Conservation (phyloP, 2,329 filamentous ascomycete species). For the Colletotrichum navitas region DNA sequence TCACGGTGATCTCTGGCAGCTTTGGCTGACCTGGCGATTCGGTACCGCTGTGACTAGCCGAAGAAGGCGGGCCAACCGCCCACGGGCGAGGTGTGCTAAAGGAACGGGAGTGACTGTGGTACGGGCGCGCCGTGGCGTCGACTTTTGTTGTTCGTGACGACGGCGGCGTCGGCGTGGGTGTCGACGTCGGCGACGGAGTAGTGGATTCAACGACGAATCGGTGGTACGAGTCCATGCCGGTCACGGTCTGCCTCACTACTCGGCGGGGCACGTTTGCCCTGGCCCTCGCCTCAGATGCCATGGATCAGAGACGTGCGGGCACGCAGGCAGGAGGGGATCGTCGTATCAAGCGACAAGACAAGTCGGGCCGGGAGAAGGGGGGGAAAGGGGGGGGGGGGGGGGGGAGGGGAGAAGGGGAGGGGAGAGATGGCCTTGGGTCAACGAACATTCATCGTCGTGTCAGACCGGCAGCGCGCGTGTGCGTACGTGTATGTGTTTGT, state of each 20-base stretch:
- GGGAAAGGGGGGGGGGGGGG: too few relatives aligned
- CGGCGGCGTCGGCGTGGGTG: too few relatives aligned
- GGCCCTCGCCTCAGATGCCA: constrained; percentile 38
- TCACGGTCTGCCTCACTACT: constrained; percentile 34
- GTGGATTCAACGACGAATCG: constrained; percentile 41
- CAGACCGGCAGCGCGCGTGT: not conserved
- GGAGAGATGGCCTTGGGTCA: constrained; percentile 9
- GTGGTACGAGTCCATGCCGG: constrained; percentile 42
- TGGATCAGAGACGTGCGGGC: constrained; percentile 17
- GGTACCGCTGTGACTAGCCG: not conserved
- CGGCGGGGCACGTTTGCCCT: constrained; percentile 42
- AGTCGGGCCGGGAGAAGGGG: constrained; percentile 1
- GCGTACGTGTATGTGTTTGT: not conserved
- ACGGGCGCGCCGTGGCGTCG: constrained; percentile 27
- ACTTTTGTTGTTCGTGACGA: not conserved
- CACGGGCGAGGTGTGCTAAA: constrained; percentile 40
- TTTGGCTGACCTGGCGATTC: not conserved
- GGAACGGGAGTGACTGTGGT: constrained; percentile 38
- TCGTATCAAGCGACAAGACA: constrained; percentile 16
- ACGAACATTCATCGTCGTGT: constrained; percentile 29
- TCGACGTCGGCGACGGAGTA: not conserved
- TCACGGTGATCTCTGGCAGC: constrained; percentile 35
- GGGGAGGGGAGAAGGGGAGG: not conserved
- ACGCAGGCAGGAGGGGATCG: not conserved
- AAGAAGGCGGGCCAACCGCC: not conserved